Percentiles rank a stretch among this genome's conserved stretches.
These are phyloP conservation scores for Zygoascus hellenicus DNA, from an alignment of 1,139 yeast genomes.

Conservation along the genomic window DNA sequence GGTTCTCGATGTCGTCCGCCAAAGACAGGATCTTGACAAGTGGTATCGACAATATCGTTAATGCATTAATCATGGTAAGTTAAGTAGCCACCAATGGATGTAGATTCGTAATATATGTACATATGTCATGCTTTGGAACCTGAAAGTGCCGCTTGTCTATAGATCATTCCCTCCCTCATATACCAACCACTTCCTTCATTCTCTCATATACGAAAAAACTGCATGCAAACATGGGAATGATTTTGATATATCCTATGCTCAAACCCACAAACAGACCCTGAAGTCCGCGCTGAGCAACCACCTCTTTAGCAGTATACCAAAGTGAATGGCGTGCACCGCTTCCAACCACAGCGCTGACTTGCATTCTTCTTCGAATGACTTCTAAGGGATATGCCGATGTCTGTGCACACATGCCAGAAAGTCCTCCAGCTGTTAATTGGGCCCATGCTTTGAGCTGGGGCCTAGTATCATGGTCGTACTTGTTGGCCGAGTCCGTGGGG, in stretches of 20 bases:
- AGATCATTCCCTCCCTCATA: conserved; percentile 30
- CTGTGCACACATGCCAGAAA: conserved; percentile 92
- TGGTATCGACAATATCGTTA: conserved; percentile 40
- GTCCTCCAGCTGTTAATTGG: conserved; percentile 87
- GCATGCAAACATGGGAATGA: conserved; percentile 96
- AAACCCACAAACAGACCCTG: conserved; percentile 90
- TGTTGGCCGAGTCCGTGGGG: conserved; percentile 2
- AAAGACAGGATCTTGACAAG: conserved; percentile 66
- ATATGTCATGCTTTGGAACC: background rate
- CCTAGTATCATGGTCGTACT: conserved; percentile 38
- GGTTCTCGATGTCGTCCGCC: conserved; percentile 51
- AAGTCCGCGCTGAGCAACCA: conserved; percentile 56
- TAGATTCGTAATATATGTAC: background rate
- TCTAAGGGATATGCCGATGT: conserved; percentile 97
- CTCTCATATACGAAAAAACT: conserved; percentile 92
- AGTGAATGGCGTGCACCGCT: conserved; percentile 33
- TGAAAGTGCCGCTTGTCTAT: background rate
- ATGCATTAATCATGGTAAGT: background rate
- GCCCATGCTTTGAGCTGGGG: conserved; percentile 78
- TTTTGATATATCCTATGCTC: conserved; percentile 90
- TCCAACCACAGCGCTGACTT: conserved; percentile 74
- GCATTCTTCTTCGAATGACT: conserved; percentile 91
- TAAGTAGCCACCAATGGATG: background rate
- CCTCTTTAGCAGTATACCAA: conserved; percentile 38
- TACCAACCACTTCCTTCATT: conserved; percentile 61